Conservation (phyloP, 768 basidiomycete genomes). For the Termitomyces sp. region DNA sequence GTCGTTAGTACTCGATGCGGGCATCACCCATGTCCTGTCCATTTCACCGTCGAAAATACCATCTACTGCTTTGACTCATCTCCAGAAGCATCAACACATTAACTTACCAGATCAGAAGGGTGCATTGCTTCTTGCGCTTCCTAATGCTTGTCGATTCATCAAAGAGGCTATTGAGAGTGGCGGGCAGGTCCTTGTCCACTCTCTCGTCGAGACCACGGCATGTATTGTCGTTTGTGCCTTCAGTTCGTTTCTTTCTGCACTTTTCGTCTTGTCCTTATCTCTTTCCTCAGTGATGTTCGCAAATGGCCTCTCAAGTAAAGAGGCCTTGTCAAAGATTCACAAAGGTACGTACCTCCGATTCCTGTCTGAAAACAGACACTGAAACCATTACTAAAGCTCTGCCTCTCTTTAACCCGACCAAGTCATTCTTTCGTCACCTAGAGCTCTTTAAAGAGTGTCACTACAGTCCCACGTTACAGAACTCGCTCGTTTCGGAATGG, state of each 20-base stretch:
- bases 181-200: constrained; percentile 50
- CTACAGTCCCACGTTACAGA: constrained; percentile 29
- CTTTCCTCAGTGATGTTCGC: constrained; percentile 39
- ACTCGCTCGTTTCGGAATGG: constrained; percentile 37
- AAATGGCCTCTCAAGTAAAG: constrained; percentile 27
- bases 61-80: constrained; percentile 20
- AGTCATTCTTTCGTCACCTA: constrained; percentile 39
- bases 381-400: constrained; percentile 26
- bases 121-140: constrained; percentile 39
- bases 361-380: background rate
- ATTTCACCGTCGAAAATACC: constrained; percentile 46
- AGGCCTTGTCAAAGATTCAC: constrained; percentile 35
- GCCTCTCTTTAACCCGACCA: constrained; percentile 48
- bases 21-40: constrained; percentile 47
- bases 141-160: constrained; percentile 41
- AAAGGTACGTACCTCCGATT: constrained; percentile 26
- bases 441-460: constrained; percentile 39
- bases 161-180: constrained; percentile 30
- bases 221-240: constrained; percentile 49
- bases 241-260: background rate
- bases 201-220: constrained; percentile 45
- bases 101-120: constrained; percentile 33
- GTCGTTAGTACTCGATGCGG: constrained; percentile 43
- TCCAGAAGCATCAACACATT: constrained; percentile 36
- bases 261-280: background rate